Conservation (phyloP, 208 protist genomes). For the Trypanosoma mega region DNA sequence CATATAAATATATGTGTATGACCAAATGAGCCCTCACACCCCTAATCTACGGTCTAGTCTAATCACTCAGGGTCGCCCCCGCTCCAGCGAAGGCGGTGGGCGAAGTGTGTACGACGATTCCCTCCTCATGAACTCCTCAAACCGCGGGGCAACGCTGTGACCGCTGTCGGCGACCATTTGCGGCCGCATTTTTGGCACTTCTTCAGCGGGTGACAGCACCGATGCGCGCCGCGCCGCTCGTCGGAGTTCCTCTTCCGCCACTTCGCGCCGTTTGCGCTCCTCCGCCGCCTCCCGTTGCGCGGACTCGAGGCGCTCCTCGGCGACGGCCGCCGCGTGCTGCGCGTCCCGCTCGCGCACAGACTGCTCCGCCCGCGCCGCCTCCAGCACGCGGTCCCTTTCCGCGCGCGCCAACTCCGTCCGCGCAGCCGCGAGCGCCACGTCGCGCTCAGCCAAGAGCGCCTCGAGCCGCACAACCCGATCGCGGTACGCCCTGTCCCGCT, state of each 20-base stretch:
- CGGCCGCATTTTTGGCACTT: conserved; percentile 7
- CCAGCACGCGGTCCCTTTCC: conserved; percentile 16
- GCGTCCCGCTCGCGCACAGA: conserved; percentile 3
- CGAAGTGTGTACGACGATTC: conserved; percentile 57
- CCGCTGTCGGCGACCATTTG: background rate
- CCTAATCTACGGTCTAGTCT: too few species aligned
- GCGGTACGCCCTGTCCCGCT: conserved; percentile 52
- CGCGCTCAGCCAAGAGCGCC: conserved; percentile 26
- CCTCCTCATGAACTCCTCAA: conserved; percentile 79
- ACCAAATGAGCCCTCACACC: background rate
- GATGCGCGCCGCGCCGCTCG: too few species aligned
- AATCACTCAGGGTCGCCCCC: too few species aligned
- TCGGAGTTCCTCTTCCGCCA: too few species aligned
- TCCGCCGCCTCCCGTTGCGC: conserved; percentile 28
- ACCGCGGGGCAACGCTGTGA: conserved; percentile 19
- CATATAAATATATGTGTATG: background rate
- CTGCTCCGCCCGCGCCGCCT: conserved; percentile 11
- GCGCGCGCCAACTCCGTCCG: conserved; percentile 3
- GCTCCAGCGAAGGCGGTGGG: conserved; percentile 16
- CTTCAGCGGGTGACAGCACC: conserved; percentile 1
- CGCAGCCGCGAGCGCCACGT: conserved; percentile 18
- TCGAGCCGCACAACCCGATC: conserved; percentile 55
- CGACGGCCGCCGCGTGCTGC: background rate
- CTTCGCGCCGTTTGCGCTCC: too few species aligned
- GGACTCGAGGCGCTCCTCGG: conserved; percentile 19